These are phyloP conservation scores for Ceratocystis variospora DNA, from an alignment of 2,329 filamentous ascomycete genomes.

Conservation along the genomic window DNA sequence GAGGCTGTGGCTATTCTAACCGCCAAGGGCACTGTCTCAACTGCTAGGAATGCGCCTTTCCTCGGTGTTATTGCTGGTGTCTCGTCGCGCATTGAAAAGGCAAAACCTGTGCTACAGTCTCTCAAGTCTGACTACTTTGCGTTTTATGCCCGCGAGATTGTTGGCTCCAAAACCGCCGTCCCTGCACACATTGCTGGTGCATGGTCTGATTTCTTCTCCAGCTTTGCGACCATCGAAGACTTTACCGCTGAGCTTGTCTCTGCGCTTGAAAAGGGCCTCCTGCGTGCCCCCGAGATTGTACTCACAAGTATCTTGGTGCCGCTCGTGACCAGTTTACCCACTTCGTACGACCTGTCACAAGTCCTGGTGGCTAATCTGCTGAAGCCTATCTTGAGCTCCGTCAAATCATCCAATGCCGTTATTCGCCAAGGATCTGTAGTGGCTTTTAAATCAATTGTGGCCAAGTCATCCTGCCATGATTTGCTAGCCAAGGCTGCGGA, in stretches of 20 bases:
- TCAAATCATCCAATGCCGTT: slow-evolving; percentile 72
- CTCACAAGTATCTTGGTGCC: slow-evolving; percentile 64
- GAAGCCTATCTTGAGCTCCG: slow-evolving; percentile 76
- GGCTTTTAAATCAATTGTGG: slow-evolving; percentile 59
- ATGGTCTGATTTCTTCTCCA: slow-evolving; percentile 67
- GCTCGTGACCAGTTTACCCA: slow-evolving; percentile 56
- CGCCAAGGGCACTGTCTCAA: slow-evolving; percentile 49
- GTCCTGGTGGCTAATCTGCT: slow-evolving; percentile 57
- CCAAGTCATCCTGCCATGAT: slow-evolving; percentile 42
- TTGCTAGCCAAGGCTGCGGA: slow-evolving; percentile 55
- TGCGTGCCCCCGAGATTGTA: slow-evolving; percentile 82
- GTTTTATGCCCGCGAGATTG: slow-evolving; percentile 74
- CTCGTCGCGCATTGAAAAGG: slow-evolving; percentile 53
- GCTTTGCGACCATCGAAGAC: slow-evolving; percentile 61
- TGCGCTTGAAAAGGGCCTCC: slow-evolving; percentile 71
- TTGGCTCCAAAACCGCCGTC: slow-evolving; percentile 61
- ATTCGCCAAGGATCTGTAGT: slow-evolving; percentile 64
- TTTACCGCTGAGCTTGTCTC: slow-evolving; percentile 63
- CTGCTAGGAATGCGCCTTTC: slow-evolving; percentile 58
- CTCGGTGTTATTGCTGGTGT: slow-evolving; percentile 82
- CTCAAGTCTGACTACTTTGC: slow-evolving; percentile 61
- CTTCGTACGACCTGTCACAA: slow-evolving; percentile 61
- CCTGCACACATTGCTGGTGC: slow-evolving; percentile 58
- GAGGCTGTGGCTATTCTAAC: slow-evolving; percentile 54
- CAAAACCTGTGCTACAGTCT: slow-evolving; percentile 43